These are phyloP conservation scores for Penicillium concentricum DNA, from an alignment of 2,329 filamentous ascomycete species.

Conservation along the genomic window DNA sequence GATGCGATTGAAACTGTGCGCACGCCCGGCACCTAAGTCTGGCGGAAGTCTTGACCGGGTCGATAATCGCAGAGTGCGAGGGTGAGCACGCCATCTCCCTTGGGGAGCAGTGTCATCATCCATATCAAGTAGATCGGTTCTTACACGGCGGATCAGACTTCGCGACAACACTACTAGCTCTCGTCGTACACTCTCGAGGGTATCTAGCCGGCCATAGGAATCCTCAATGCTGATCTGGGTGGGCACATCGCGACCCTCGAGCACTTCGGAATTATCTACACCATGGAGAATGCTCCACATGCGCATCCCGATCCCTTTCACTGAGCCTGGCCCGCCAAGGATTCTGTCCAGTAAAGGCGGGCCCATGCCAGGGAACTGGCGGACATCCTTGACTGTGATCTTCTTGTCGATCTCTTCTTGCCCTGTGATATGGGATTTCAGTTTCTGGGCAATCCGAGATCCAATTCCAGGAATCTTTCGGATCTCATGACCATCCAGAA, in stretches of 20 bases:
- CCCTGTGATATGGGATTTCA: constrained; percentile 61
- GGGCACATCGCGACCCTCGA: constrained; percentile 68
- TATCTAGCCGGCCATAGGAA: constrained; percentile 73
- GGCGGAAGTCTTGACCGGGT: constrained; percentile 63
- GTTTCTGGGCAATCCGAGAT: constrained; percentile 68
- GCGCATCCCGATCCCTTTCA: constrained; percentile 68
- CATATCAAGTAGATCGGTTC: constrained; percentile 66
- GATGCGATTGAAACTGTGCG: constrained; percentile 64
- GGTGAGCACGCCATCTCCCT: constrained; percentile 72
- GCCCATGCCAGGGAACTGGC: constrained; percentile 62
- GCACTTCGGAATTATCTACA: constrained; percentile 72
- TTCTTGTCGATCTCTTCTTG: constrained; percentile 48
- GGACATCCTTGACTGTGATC: constrained; percentile 66
- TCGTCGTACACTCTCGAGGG: constrained; percentile 60
- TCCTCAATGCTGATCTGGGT: constrained; percentile 94
- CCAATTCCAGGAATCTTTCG: constrained; percentile 84
- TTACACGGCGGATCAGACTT: constrained; percentile 76
- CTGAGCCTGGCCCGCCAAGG: constrained; percentile 67
- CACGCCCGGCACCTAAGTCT: constrained; percentile 54
- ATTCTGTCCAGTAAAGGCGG: constrained; percentile 65
- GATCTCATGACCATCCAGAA: constrained; percentile 74
- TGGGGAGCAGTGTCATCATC: constrained; percentile 39
- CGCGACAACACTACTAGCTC: constrained; percentile 68
- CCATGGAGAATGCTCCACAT: constrained; percentile 81
- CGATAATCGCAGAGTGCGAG: constrained; percentile 77